phyloP scores from a whole-genome alignment of 2,329 filamentous ascomycete species.

The Calonectria pseudoturangicola region DNA sequence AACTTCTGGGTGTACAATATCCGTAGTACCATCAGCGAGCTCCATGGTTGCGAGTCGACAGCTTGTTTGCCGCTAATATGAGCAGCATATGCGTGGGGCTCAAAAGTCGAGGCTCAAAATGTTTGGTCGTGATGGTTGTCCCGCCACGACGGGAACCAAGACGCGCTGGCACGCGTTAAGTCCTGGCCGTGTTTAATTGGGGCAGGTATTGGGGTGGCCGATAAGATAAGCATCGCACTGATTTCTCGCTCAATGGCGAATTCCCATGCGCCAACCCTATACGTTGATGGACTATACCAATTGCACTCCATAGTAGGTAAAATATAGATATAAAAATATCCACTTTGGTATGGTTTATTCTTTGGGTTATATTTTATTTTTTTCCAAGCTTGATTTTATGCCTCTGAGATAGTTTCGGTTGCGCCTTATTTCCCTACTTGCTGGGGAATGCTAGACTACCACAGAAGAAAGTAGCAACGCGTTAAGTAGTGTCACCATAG shows the following conservation, averaged over 20 bases:
- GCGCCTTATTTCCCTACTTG: no score
- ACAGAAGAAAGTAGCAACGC: no score
- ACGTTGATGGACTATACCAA: background rate
- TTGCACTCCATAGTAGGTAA: no score
- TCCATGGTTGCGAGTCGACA: conserved; percentile 68
- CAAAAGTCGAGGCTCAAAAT: conserved; percentile 39
- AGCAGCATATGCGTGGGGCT: conserved; percentile 49
- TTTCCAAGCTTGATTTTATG: no score
- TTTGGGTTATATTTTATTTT: no score
- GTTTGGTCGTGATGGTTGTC: conserved; percentile 34
- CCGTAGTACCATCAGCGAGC: conserved; percentile 68
- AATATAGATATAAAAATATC: no score
- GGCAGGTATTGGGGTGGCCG: background rate
- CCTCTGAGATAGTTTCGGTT: no score
- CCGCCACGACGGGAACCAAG: conserved; percentile 30
- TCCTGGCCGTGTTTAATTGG: conserved; percentile 46
- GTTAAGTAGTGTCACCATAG: no score
- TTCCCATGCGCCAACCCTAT: background rate
- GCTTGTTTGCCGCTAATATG: conserved; percentile 35
- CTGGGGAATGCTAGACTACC: no score
- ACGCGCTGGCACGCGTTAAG: conserved; percentile 52
- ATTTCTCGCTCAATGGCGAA: conserved; percentile 28
- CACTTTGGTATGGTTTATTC: no score
- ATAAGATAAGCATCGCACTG: conserved; percentile 23
- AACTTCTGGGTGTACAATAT: conserved; percentile 91